Percentiles rank a stretch among this genome's conserved stretches.
Evolutionary conservation across 768 basidiomycete species (phyloP).

Genomic region (Kwoniella heveanensis): DNA sequence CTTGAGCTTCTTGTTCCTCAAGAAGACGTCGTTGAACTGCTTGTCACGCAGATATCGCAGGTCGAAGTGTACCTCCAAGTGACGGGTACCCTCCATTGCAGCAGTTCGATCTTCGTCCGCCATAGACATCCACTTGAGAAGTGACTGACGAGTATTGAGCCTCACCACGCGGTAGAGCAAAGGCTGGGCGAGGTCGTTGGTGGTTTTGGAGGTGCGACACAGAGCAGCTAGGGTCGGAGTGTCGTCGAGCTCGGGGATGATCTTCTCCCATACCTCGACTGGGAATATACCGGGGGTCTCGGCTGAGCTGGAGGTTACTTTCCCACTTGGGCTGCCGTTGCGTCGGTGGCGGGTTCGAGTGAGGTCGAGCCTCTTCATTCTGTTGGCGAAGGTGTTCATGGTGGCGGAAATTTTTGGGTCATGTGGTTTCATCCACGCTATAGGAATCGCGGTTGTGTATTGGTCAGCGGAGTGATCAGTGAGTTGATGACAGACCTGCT

Average conservation of each 20-base stretch:
- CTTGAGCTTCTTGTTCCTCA: background rate
- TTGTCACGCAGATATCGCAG: background rate
- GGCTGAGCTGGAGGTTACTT: no score
- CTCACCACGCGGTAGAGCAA: background rate
- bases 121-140: background rate
- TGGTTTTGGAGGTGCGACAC: background rate
- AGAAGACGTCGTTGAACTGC: background rate
- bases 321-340: no score
- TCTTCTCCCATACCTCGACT: background rate
- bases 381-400: no score
- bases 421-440: no score
- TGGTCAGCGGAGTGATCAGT: no score
- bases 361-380: no score
- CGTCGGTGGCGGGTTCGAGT: no score
- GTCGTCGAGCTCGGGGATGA: background rate
- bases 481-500: no score
- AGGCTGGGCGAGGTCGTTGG: background rate
- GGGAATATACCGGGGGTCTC: background rate
- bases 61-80: constrained; percentile 1
- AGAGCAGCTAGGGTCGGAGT: background rate
- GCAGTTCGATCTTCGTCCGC: background rate
- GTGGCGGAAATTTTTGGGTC: no score
- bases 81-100: background rate
- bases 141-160: background rate
- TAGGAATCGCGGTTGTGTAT: no score